phyloP scores from a whole-genome alignment of 2,329 filamentous ascomycete species.

The Rasamsonia emersonii region DNA sequence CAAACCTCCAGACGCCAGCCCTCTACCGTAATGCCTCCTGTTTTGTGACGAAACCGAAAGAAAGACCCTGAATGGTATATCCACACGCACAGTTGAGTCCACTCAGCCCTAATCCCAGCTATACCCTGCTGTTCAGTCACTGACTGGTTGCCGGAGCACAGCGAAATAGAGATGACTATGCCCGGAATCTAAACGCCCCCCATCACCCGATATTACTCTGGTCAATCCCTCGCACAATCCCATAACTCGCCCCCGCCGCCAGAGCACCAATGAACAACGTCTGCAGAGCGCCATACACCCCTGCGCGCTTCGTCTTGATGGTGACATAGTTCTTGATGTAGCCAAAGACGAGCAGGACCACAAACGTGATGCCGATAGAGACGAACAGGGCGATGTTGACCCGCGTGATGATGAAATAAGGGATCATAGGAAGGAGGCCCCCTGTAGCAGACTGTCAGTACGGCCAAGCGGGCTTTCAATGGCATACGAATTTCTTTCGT shows the following conservation, averaged over 20 bases:
- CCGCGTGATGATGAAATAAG: slow-evolving; percentile 35
- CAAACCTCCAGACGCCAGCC: no score
- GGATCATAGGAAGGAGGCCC: slow-evolving; percentile 36
- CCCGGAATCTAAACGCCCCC: no score
- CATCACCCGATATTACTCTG: slow-evolving; percentile 7
- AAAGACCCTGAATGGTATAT: no score
- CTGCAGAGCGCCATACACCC: slow-evolving; percentile 20
- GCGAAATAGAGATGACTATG: no score
- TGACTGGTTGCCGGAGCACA: no score
- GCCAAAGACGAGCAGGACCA: slow-evolving; percentile 37
- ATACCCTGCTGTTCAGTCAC: no score
- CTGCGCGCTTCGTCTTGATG: slow-evolving; percentile 16
- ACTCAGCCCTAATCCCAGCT: no score
- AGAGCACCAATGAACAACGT: slow-evolving; percentile 26
- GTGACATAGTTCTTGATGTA: slow-evolving; percentile 32
- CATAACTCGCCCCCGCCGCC: slow-evolving; percentile 29
- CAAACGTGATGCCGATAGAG: slow-evolving; percentile 35
- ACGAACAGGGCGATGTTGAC: slow-evolving; percentile 34
- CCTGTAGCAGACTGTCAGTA: slow-evolving; percentile 7
- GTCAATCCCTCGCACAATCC: slow-evolving; percentile 21
- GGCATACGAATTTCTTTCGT: not conserved
- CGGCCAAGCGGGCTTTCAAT: not conserved
- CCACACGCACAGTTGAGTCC: no score
- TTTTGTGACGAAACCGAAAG: no score
- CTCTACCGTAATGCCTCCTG: no score